A percentile compares a stretch with the other conserved stretches of the same genome.
phyloP scores from a whole-genome alignment of 352 stramenopile genomes.

The Pythium volutum region DNA sequence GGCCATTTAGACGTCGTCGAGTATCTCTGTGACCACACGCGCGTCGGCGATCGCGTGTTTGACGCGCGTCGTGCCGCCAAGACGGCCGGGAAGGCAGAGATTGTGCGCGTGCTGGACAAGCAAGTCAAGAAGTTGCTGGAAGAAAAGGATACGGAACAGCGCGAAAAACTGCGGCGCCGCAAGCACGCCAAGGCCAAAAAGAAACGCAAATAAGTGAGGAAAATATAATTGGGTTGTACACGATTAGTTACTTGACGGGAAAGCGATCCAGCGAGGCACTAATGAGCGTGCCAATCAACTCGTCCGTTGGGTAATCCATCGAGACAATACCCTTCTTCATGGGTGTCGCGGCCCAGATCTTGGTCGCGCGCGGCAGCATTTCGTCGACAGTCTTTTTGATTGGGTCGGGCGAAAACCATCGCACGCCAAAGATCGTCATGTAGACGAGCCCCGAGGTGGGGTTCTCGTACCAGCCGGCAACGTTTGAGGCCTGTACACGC shows the following conservation, averaged over 20 bases:
- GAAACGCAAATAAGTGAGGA: slow-evolving; percentile 14
- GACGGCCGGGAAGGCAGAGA: slow-evolving; percentile 1
- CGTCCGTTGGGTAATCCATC: slow-evolving; percentile 17
- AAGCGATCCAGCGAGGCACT: neutral
- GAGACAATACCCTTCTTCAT: slow-evolving; percentile 21
- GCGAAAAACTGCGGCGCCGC: slow-evolving; percentile 19
- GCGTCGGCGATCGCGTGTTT: slow-evolving; percentile 21
- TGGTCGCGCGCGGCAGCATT: neutral
- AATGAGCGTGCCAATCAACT: slow-evolving; percentile 9
- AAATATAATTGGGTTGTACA: neutral
- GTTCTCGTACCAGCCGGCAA: slow-evolving; percentile 12
- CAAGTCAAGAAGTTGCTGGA: slow-evolving; percentile 22
- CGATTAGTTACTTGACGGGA: neutral
- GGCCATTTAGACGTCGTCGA: slow-evolving; percentile 25
- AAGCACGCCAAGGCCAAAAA: slow-evolving; percentile 27
- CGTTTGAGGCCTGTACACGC: neutral
- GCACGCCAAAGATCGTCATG: slow-evolving; percentile 4
- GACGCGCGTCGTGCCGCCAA: slow-evolving; percentile 23
- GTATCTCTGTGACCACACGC: slow-evolving; percentile 20
- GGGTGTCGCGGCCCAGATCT: neutral
- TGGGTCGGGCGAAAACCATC: neutral
- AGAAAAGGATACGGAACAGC: slow-evolving; percentile 14
- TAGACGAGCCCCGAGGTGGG: slow-evolving; percentile 17
- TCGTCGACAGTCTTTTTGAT: slow-evolving; percentile 10
- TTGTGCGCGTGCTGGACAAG: slow-evolving; percentile 18